A percentile compares a stretch with the other conserved stretches of the same genome.
These are phyloP conservation scores for Amanita subjunquillea DNA, from an alignment of 768 basidiomycete genomes.

Conservation along the genomic window DNA sequence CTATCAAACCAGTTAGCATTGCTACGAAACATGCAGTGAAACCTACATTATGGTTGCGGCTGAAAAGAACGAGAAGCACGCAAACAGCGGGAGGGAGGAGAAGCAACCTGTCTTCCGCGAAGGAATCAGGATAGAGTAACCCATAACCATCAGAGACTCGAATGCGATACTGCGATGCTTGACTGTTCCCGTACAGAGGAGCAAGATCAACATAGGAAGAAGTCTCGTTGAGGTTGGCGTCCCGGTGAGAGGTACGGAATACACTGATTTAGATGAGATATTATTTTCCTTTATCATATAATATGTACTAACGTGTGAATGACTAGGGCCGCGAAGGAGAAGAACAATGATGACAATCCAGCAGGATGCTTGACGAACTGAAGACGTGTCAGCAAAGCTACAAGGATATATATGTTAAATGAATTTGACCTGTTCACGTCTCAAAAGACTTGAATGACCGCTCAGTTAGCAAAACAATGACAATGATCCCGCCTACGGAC, in stretches of 20 bases:
- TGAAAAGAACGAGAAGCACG: slow-evolving; percentile 76
- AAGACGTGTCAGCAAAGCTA: slow-evolving; percentile 3
- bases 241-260: slow-evolving; percentile 69
- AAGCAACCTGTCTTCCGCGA: slow-evolving; percentile 70
- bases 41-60: slow-evolving; percentile 79
- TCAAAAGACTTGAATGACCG: slow-evolving; percentile 35
- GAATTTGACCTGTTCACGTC: slow-evolving; percentile 48
- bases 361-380: slow-evolving; percentile 72
- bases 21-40: background rate
- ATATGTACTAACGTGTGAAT: slow-evolving; percentile 49
- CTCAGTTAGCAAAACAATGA: background rate
- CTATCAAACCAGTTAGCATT: slow-evolving; percentile 23
- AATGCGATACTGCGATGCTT: slow-evolving; percentile 47
- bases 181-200: slow-evolving; percentile 72
- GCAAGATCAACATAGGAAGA: slow-evolving; percentile 82
- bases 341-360: slow-evolving; percentile 73
- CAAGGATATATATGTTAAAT: background rate
- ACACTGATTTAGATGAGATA: slow-evolving; percentile 31
- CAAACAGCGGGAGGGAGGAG: slow-evolving; percentile 73
- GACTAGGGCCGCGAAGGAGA: slow-evolving; percentile 73
- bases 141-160: slow-evolving; percentile 56
- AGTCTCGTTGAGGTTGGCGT: slow-evolving; percentile 69
- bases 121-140: slow-evolving; percentile 55
- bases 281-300: background rate
- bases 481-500: slow-evolving; percentile 10